Conservation (phyloP, 2,329 filamentous ascomycete species). For the Beauveria brongniartii region DNA sequence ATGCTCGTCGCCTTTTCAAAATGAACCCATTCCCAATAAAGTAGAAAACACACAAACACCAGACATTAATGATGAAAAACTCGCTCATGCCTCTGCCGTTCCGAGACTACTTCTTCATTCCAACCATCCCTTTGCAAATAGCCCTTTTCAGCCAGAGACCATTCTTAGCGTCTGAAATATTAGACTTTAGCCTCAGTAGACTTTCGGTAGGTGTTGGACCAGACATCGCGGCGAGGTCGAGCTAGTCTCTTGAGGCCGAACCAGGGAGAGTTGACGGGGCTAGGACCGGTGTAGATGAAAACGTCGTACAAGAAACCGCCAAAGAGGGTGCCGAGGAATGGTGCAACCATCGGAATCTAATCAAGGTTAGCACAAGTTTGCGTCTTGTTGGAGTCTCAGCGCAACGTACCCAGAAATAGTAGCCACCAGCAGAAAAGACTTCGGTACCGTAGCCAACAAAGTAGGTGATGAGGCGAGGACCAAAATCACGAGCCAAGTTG, state of each 20-base stretch:
- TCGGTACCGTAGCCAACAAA: conserved; percentile 59
- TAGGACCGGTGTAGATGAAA: conserved; percentile 62
- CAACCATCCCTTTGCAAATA: background rate
- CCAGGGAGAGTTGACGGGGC: conserved; percentile 60
- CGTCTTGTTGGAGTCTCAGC: background rate
- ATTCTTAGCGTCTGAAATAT: background rate
- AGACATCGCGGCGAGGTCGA: conserved; percentile 25
- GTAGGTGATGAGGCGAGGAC: conserved; percentile 57
- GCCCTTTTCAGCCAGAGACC: background rate
- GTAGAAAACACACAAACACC: background rate
- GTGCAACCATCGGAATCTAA: conserved; percentile 63
- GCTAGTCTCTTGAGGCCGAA: conserved; percentile 51
- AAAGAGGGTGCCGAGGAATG: conserved; percentile 55
- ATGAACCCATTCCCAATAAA: background rate
- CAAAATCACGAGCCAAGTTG: conserved; percentile 65
- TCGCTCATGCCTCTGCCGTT: background rate
- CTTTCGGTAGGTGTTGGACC: conserved; percentile 27
- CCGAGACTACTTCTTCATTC: conserved; percentile 4
- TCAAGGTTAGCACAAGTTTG: background rate
- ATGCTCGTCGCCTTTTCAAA: background rate
- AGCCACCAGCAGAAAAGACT: conserved; percentile 58
- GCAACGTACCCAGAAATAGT: conserved; percentile 61
- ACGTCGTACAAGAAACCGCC: conserved; percentile 61
- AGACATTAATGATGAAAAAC: background rate
- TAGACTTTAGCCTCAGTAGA: conserved; percentile 15